phyloP scores from a whole-genome alignment of 108 stramenopile species.

The Nannochloropsis gaditana region DNA sequence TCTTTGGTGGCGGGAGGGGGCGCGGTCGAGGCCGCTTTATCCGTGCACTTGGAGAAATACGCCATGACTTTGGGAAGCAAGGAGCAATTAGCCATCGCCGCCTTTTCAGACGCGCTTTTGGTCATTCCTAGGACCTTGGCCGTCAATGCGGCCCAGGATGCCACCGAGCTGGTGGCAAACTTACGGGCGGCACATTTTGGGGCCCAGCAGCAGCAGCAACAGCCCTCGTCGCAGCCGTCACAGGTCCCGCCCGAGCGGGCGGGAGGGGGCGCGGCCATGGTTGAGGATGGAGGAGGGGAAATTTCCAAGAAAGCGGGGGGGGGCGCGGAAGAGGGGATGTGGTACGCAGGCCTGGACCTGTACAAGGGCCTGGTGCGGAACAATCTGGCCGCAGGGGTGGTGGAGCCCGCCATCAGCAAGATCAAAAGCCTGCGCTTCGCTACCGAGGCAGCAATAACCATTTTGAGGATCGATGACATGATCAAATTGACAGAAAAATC shows the following conservation, averaged over 20 bases:
- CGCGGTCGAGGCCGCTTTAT: conserved; percentile 90
- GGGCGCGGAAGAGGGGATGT: conserved; percentile 21
- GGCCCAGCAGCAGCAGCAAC: conserved; percentile 50
- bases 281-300: conserved; percentile 34
- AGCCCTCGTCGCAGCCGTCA: background rate
- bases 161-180: conserved; percentile 92
- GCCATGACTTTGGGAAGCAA: conserved; percentile 83
- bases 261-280: background rate
- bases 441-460: conserved; percentile 97
- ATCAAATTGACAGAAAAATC: conserved; percentile 53
- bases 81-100: conserved; percentile 96
- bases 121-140: conserved; percentile 97
- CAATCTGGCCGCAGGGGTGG: conserved; percentile 89
- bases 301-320: conserved; percentile 37
- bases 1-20: conserved; percentile 96
- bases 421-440: conserved; percentile 97
- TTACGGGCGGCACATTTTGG: conserved; percentile 75
- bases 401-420: conserved; percentile 99
- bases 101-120: conserved; percentile 93
- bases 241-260: background rate
- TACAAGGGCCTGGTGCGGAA: conserved; percentile 59
- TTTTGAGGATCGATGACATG: conserved; percentile 79
- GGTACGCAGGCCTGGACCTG: conserved; percentile 44
- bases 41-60: conserved; percentile 85
- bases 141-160: conserved; percentile 96